Evolutionary conservation across 2,329 filamentous ascomycete species (phyloP), one percentile per base, ranked within the genome.

Genomic region (Cucurbitaria berberidis): DNA sequence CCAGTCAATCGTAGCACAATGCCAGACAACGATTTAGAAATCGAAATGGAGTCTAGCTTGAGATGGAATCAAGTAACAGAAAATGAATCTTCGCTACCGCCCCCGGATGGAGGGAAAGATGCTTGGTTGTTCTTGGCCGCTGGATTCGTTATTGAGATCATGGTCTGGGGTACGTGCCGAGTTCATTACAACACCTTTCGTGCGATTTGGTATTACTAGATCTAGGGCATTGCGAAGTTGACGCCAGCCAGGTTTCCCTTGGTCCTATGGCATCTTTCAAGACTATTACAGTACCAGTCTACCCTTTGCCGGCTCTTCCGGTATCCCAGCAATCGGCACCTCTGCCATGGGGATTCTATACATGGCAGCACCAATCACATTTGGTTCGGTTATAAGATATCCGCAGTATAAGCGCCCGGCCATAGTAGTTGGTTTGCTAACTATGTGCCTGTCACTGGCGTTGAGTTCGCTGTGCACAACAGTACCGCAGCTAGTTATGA

Each of bases 261-360:
- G 86, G 50, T 81, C 86, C 0, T 91, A 87, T 67, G 88, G 88
- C 38, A 81, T 91, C 21, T 90, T 91, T 64, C 86, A 90, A 61
- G 81, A 87, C 45, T 88, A 89, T 70, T 90, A 90, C 69, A 82
- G 78, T 30, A 81, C 77, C 1, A 80, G 86, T 52, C 79, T 79
- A 4, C 82, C 84, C 1, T 90, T 90, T 49, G 73, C 75, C 3
- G 80, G 80, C 2, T 79, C 68, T 8, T 68, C 80, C 0, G 76
- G 79, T 24, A 84, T 89, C 44, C 81, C 86, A 26, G 77, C 85
- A 13, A 85, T 90, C 48, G 88, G 88, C 0, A 89, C 86, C 1
- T 84, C 82, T 49, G 79, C 85, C 3, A 83, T 83, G 83, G 80
- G 79, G 1, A 67, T 80, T 18, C 74, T 80, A 58, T 82, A 80